Conservation (phyloP, 768 basidiomycete species). For the Lepiota venenata region DNA sequence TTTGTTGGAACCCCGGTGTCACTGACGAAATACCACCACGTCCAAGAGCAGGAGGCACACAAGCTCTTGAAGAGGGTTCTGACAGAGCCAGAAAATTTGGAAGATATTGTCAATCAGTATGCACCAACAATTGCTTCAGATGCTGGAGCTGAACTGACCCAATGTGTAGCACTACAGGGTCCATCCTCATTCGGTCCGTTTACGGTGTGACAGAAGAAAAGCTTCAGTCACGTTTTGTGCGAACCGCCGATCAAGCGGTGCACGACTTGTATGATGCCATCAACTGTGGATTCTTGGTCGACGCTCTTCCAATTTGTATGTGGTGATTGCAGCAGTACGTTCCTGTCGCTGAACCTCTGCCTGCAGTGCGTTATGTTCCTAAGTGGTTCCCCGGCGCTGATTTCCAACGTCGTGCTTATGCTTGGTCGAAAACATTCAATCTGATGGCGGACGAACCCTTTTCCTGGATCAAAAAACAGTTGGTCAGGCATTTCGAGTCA, state of each 20-base stretch:
- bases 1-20: constrained; percentile 40
- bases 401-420: constrained; percentile 48
- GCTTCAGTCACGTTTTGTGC: constrained; percentile 46
- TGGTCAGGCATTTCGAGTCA: constrained; percentile 33
- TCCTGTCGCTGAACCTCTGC: neutral
- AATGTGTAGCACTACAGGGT: constrained; percentile 39
- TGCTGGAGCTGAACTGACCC: too few relatives aligned
- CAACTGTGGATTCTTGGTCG: constrained; percentile 48
- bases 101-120: neutral
- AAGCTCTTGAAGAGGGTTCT: constrained; percentile 46
- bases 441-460: constrained; percentile 55
- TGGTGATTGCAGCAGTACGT: constrained; percentile 11
- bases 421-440: constrained; percentile 47
- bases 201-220: constrained; percentile 44
- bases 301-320: constrained; percentile 44
- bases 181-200: constrained; percentile 50
- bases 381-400: constrained; percentile 61
- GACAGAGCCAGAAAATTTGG: constrained; percentile 41
- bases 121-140: constrained; percentile 2
- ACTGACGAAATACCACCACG: constrained; percentile 37
- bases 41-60: constrained; percentile 43
- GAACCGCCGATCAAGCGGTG: constrained; percentile 47
- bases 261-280: constrained; percentile 51
- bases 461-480: constrained; percentile 56
- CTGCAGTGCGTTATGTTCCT: constrained; percentile 52